Evolutionary conservation across 2,329 filamentous ascomycete genomes (phyloP).

Genomic region (Hymenoscyphus scutula): DNA sequence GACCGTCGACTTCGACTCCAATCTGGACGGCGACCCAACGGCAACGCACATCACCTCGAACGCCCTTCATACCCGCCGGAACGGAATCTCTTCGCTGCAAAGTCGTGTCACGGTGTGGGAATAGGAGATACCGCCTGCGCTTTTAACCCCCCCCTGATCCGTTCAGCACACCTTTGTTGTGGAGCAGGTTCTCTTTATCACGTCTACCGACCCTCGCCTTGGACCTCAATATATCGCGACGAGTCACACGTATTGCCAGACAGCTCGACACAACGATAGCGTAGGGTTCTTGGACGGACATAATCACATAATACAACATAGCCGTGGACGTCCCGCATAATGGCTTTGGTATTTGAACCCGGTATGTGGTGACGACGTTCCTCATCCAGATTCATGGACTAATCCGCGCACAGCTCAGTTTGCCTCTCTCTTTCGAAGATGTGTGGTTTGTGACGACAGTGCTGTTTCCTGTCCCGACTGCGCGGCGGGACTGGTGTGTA

Average conservation of each 20-base stretch:
- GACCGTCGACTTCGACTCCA: conserved; percentile 13
- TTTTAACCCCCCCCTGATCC: not conserved
- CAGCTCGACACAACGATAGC: not conserved
- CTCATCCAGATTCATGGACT: conserved; percentile 5
- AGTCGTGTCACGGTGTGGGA: conserved; percentile 19
- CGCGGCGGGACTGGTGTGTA: conserved; percentile 42
- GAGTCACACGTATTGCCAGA: not conserved
- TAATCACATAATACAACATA: conserved; percentile 5
- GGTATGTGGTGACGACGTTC: conserved; percentile 14
- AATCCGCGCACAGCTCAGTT: conserved; percentile 28
- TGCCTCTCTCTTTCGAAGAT: conserved; percentile 52
- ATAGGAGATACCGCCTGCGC: conserved; percentile 22
- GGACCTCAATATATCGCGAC: not conserved
- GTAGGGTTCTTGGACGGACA: not conserved
- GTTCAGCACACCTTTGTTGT: conserved; percentile 4
- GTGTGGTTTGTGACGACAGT: conserved; percentile 51
- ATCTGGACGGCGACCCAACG: conserved; percentile 8
- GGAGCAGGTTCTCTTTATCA: conserved; percentile 12
- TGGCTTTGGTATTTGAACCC: conserved; percentile 16
- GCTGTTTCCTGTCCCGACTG: conserved; percentile 52
- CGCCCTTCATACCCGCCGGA: conserved; percentile 17
- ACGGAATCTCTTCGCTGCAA: conserved; percentile 11
- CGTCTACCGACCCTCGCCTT: not conserved
- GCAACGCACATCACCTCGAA: conserved; percentile 18
- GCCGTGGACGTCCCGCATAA: conserved; percentile 6